Evolutionary conservation across 306 rosid genomes (phyloP).

Genomic region (Cucumis sativus): Cucumber_9930_V3 NC_026655.2:24509501-24510000

Average conservation of each 20-base stretch:
- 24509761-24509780: background rate
- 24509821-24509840: background rate
- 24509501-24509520: too few relatives aligned
- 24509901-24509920: slow-evolving; percentile 74
- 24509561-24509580: too few relatives aligned
- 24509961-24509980: slow-evolving; percentile 85
- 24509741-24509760: background rate
- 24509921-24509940: slow-evolving; percentile 23
- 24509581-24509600: too few relatives aligned
- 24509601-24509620: too few relatives aligned
- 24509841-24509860: background rate
- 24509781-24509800: background rate
- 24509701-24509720: background rate
- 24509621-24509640: too few relatives aligned
- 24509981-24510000: slow-evolving; percentile 79
- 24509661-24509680: too few relatives aligned
- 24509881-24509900: slow-evolving; percentile 78
- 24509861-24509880: slow-evolving; percentile 61
- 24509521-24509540: too few relatives aligned
- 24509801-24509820: background rate
- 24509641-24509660: too few relatives aligned
- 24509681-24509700: background rate
- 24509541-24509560: too few relatives aligned
- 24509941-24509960: background rate
- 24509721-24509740: background rate